phyloP scores from a whole-genome alignment of 805 yeast species.

The Lipomyces sp. region DNA sequence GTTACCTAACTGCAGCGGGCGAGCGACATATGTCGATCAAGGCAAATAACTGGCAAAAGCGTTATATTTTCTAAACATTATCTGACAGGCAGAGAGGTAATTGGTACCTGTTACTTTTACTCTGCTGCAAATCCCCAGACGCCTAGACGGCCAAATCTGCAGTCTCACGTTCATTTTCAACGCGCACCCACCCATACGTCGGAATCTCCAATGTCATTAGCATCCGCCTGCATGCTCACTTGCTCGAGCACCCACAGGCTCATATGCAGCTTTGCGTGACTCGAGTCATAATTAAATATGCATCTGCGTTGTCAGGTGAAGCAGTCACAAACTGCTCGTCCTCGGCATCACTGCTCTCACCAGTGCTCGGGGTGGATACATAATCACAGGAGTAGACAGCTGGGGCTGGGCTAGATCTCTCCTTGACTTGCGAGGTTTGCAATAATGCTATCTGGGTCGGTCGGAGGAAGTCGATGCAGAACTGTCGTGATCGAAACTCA shows the following conservation, averaged over 20 bases:
- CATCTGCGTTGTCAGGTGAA: not conserved
- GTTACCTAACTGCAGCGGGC: not conserved
- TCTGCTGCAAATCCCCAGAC: too few relatives aligned
- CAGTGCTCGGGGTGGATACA: too few relatives aligned
- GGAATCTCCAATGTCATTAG: too few relatives aligned
- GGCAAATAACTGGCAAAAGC: too few relatives aligned
- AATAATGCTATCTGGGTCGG: not conserved
- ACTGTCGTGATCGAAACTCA: constrained; percentile 1
- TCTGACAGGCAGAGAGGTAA: too few relatives aligned
- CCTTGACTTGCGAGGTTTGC: not conserved
- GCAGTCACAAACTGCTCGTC: not conserved
- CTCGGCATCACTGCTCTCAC: not conserved
- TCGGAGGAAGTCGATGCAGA: constrained; percentile 3
- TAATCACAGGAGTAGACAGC: not conserved
- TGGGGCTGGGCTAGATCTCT: not conserved
- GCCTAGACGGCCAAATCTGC: too few relatives aligned
- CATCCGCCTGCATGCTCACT: not conserved
- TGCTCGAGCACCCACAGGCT: too few relatives aligned
- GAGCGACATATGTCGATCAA: not conserved
- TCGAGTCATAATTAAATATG: not conserved
- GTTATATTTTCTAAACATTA: too few relatives aligned
- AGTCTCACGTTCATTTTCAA: not conserved
- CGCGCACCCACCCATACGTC: not conserved
- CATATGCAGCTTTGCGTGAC: not conserved
- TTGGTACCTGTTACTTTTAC: too few relatives aligned